phyloP scores from a whole-genome alignment of 768 basidiomycete species.

The Myochromella boudieri region DNA sequence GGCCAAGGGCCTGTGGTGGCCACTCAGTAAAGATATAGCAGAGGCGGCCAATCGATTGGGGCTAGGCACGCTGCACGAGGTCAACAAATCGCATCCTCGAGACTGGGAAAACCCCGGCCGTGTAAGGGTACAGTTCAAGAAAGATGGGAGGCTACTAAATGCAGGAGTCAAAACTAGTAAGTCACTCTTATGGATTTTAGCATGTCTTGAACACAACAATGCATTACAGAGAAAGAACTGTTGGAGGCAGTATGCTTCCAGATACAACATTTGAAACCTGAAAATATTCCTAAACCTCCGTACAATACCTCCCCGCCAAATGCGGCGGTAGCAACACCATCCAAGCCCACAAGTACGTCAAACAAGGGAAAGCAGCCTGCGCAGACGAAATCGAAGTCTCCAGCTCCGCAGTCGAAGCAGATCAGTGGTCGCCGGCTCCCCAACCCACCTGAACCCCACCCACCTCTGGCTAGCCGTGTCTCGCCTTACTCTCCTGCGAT shows the following conservation, averaged over 20 bases:
- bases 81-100: conserved; percentile 85
- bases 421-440: conserved; percentile 52
- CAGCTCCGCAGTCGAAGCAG: conserved; percentile 30
- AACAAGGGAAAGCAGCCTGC: conserved; percentile 55
- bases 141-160: conserved; percentile 68
- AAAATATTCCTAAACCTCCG: conserved; percentile 64
- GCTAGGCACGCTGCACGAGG: conserved; percentile 83
- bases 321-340: conserved; percentile 26
- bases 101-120: conserved; percentile 99
- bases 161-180: conserved; percentile 73
- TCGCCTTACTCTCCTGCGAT: conserved; percentile 81
- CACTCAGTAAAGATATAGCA: conserved; percentile 89
- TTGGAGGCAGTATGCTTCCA: conserved; percentile 72
- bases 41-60: conserved; percentile 79
- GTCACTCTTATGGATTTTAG: conserved; percentile 24
- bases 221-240: conserved; percentile 68
- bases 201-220: not conserved
- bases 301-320: conserved; percentile 40
- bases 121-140: conserved; percentile 91
- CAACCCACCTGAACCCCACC: conserved; percentile 74
- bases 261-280: conserved; percentile 73
- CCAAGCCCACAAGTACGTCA: conserved; percentile 30
- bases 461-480: conserved; percentile 68
- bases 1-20: conserved; percentile 89
- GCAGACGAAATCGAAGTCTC: conserved; percentile 43